Evolutionary conservation across 2,329 filamentous ascomycete species (phyloP), one percentile per base, ranked within the genome.

Genomic region (Fusarium continuum): DNA sequence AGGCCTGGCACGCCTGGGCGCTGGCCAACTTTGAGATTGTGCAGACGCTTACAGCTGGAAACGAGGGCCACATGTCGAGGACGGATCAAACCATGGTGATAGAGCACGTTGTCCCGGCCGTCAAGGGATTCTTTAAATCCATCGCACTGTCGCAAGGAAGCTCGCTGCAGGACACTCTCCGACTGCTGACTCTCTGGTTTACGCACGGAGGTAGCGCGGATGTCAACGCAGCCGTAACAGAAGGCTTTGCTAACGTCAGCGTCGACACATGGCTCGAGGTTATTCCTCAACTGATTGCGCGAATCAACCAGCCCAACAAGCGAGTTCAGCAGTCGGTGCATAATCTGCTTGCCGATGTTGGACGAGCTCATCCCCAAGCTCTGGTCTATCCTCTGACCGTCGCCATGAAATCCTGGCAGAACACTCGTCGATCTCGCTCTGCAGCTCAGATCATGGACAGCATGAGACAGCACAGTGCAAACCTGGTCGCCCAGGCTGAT

Each of bases 231-330:
- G 91, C 91, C 14, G 91, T 99, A 20, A 93, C 89, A 0, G 93
- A 98, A 73, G 95, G 96, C 6, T 96, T 97, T 65, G 85, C 90
- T 1, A 91, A 91, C 31, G 93, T 99, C 66, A 97, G 91, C 72
- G 91, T 99, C 52, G 95, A 99, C 76, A 98, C 94, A 1, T 99
- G 95, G 96, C 86, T 99, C 16, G 93, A 98, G 73, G 96, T 99
- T 46, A 97, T 98, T 64, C 95, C 95, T 28, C 95, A 99, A 73
- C 83, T 99, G 41, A 97, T 99, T 76, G 95, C 95, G 26, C 88
- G 95, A 57, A 98, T 99, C 80, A 99, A 96, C 73, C 95, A 98
- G 75, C 92, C 93, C 14, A 97, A 97, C 75, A 85, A 87, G 65
- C 86, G 92, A 20, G 93, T 99, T 9, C 89, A 96, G 65, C 88